Base-by-base conservation (phyloP, 192 early-diverging fungal species). In the Linnemannia elongata region DNA sequence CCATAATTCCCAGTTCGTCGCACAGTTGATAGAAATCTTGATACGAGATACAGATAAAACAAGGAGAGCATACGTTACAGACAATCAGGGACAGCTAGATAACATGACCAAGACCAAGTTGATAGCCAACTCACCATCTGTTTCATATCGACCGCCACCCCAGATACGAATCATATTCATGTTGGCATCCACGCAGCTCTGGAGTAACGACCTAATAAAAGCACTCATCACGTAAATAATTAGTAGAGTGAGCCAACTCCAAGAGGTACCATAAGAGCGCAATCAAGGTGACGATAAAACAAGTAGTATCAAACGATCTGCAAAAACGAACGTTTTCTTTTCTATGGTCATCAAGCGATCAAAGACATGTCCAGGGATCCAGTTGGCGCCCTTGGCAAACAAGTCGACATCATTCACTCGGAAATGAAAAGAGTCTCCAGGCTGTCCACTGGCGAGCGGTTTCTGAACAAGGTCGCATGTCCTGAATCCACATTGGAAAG, bases 131-230 rank as follows among this genome's bases (percentile, higher is more conserved):
- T 74, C 74, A 86, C 84, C 79, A 52, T 86, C 75, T 17, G 79
- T 74, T 57, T 86, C 84, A n/a, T 86, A 86, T 33, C 73, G 69
- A 8, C 92, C 92, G n/a, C 93, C 91, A 33, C 91, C 93, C 93
- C 93, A 94, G 17, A 94, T 89, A 0, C 93, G 90, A n/a, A 94
- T 63, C 91, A 91, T 92, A 69, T 91, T 91, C 88, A 89, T 87
- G 73, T 93, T 92, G 27, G 87, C 92, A 0, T 83, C 45, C 20
- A 88, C 83, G 20, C 82, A 73, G 73, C 85, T 72, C 52, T 83
- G 27, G 38, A 93, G 68, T 47, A 87, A 88, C 3, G 36, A 72
- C 39, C 81, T 81, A 69, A 27, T 20, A 15, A 9, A 75, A 68
- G 35, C 44, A 77, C 24, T n/a, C 0, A 35, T 3, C 38, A 66